Conservation (phyloP, 495 filamentous ascomycete genomes). For the Penicillium coprophilum region DNA sequence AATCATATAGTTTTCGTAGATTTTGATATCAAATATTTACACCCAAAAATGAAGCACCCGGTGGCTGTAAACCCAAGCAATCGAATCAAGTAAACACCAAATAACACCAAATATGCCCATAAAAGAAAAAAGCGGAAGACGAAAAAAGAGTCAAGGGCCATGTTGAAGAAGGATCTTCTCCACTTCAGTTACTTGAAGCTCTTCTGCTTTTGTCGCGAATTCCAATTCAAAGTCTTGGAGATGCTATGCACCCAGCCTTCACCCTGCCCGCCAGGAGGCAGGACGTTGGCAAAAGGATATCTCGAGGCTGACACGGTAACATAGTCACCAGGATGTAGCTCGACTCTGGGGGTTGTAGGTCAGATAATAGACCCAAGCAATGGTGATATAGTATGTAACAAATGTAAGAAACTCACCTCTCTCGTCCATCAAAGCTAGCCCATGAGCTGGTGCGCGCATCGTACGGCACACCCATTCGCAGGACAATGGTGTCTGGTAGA, state of each 20-base stretch:
- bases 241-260: constrained; percentile 96
- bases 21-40: background rate
- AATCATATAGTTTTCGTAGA: constrained; percentile 9
- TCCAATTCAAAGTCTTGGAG: constrained; percentile 89
- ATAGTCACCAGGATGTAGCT: constrained; percentile 87
- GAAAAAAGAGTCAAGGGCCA: background rate
- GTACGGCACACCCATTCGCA: constrained; percentile 89
- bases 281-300: constrained; percentile 89
- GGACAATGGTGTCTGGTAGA: constrained; percentile 88
- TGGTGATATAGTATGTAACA: background rate
- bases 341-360: constrained; percentile 52
- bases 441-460: constrained; percentile 85
- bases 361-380: background rate
- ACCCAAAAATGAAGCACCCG: constrained; percentile 4
- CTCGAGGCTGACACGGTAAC: constrained; percentile 90
- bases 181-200: constrained; percentile 35
- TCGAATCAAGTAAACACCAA: constrained; percentile 1
- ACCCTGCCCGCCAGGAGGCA: constrained; percentile 67
- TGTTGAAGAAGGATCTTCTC: background rate
- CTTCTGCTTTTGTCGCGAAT: constrained; percentile 78
- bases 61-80: background rate
- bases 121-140: background rate
- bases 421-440: constrained; percentile 95
- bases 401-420: constrained; percentile 51
- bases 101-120: constrained; percentile 3